These are phyloP conservation scores for Ichthyophonus hoferi DNA, from an alignment of 208 protist species.

Conservation along the genomic window DNA sequence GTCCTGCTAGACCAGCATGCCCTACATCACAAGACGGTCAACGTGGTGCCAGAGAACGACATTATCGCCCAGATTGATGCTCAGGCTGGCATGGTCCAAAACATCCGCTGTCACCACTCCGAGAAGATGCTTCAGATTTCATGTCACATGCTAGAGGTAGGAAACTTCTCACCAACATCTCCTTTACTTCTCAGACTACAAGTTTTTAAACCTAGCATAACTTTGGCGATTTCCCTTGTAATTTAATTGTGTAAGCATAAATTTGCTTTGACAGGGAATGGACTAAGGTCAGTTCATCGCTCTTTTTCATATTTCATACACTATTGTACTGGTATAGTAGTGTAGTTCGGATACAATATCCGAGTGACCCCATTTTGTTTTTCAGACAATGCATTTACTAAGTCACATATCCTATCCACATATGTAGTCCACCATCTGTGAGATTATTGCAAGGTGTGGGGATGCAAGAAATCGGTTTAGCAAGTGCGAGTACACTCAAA, in stretches of 20 bases:
- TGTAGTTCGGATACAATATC: not conserved
- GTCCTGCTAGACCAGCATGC: not conserved
- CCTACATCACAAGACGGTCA: constrained; percentile 22
- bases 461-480: not conserved
- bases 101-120: not conserved
- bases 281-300: not conserved
- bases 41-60: constrained; percentile 15
- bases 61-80: constrained; percentile 10
- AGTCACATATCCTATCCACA: not conserved
- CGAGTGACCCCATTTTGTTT: not conserved
- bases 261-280: not conserved
- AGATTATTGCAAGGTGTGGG: not conserved
- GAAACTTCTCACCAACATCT: not conserved
- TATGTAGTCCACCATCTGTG: not conserved
- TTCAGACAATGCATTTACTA: not conserved
- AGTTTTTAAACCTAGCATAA: no score
- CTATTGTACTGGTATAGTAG: not conserved
- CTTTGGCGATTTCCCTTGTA: not conserved
- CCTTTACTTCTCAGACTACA: no score
- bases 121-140: not conserved
- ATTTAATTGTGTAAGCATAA: not conserved
- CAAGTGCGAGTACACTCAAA: not conserved
- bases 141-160: not conserved
- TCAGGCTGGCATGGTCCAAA: constrained; percentile 5
- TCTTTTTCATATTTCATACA: not conserved